Evolutionary conservation across 352 stramenopile genomes (phyloP).

Genomic region (Phytophthora vignae): DNA sequence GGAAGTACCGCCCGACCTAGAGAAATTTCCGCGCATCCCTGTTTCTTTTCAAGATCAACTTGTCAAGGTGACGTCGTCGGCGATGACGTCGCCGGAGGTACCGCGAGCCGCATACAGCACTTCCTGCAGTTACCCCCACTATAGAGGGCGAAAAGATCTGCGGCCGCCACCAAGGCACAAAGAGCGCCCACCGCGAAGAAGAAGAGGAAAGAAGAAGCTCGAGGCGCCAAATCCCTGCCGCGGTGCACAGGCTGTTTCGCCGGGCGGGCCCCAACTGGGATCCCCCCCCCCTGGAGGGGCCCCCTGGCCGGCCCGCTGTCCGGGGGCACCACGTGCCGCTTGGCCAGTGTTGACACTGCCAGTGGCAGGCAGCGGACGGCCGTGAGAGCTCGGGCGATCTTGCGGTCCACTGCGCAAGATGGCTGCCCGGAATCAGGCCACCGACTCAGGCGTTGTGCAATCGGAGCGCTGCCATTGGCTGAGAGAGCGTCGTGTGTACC

Average conservation of each 20-base stretch:
- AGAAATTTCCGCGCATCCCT: neutral
- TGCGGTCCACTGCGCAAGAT: neutral
- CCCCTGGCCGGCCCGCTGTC: neutral
- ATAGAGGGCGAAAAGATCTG: neutral
- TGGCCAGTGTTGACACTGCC: too few species aligned
- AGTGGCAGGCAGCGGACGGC: neutral
- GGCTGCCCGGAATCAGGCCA: neutral
- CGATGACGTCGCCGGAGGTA: neutral
- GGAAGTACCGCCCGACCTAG: neutral
- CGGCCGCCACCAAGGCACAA: neutral
- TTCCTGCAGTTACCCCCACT: neutral
- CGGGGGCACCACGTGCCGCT: neutral
- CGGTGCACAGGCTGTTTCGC: slow-evolving; percentile 12
- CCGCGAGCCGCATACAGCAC: neutral
- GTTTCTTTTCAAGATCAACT: slow-evolving; percentile 15
- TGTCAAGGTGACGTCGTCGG: slow-evolving; percentile 6
- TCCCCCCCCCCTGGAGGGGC: too few species aligned
- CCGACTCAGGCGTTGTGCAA: neutral
- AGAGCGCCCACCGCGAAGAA: neutral
- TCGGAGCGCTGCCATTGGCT: neutral
- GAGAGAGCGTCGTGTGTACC: neutral
- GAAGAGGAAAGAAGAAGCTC: neutral
- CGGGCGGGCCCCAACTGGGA: too few species aligned
- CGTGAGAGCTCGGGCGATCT: neutral
- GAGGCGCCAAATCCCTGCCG: slow-evolving; percentile 5